Base-by-base conservation (phyloP, 371 early-diverging fungal species). In the Umbelopsis sp. region DNA sequence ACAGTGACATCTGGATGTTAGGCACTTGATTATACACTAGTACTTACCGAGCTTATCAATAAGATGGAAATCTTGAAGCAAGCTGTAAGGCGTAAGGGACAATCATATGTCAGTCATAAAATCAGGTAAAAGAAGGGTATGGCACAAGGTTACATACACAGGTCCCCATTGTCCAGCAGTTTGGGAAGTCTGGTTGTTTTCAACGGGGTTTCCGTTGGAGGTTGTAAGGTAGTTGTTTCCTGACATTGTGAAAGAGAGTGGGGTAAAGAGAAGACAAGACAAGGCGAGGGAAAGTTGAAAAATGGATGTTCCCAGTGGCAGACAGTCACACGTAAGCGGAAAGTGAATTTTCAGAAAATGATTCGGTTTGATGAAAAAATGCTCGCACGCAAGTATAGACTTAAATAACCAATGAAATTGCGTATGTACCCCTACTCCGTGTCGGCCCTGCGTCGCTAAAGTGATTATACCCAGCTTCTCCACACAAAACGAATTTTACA, bases 201-300 rank as follows among this genome's bases (percentile, higher is more conserved):
- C 86, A 50, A 90, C 84, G 20, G 90, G 91, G 69, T 83, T 87
- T 67, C 91, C 90, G 72, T 84, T 80, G 37, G 80, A 77, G 20
- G 82, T 82, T 38, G 82, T 82, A 41, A 82, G 50, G 50, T 51
- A 44, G 67, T 53, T 67, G 35, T 57, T 57, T 24, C 57, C 57
- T 35, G 57, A 35, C 57, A 57, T 57, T 35, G 4, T 57, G 35
- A 29, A 35, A 57, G 18, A 57, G 57, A 57, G 57, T 57, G 57
- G 57, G 57, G 57, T 57, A 57, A 57, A 57, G 57, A 57, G 35
- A 41, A 57, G 35, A 57, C 35, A 18, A 35, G 9, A 16, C 32
- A 35, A 35, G 32, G 18, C 35, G 57, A 18, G 57, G 57, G 57
- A 57, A 57, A 18, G n/a, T 57, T 16, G 41, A 41, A 41, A 41